phyloP scores from a whole-genome alignment of 257 asterid species.

The Galeopsis tetrahit region DNA sequence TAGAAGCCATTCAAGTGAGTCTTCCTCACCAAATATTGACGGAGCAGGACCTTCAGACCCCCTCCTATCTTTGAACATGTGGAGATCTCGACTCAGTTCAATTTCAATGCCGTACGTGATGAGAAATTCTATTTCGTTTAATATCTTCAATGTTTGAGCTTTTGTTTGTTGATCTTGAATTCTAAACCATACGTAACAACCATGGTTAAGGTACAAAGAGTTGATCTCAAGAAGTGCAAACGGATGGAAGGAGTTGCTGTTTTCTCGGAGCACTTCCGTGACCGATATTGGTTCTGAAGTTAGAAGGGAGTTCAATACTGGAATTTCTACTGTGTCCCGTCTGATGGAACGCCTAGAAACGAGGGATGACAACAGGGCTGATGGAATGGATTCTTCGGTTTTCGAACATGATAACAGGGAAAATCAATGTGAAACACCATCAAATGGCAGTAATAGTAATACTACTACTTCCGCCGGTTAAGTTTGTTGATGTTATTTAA shows the following conservation, averaged over 20 bases:
- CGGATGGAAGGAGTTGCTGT: constrained; percentile 82
- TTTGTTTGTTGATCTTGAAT: constrained; percentile 8
- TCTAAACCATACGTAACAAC: constrained; percentile 19
- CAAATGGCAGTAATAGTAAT: constrained; percentile 38
- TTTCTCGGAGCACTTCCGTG: constrained; percentile 72
- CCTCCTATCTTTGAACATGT: constrained; percentile 63
- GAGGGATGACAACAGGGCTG: constrained; percentile 44
- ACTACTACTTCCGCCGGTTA: constrained; percentile 46
- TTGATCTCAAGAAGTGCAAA: constrained; percentile 64
- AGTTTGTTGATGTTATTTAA: constrained; percentile 33
- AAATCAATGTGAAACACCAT: constrained; percentile 32
- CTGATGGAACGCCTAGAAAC: constrained; percentile 82
- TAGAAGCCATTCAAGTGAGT: constrained; percentile 45
- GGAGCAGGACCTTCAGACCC: constrained; percentile 75
- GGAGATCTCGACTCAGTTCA: constrained; percentile 71
- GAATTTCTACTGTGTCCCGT: constrained; percentile 70
- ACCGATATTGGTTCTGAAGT: constrained; percentile 75
- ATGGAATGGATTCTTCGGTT: constrained; percentile 40
- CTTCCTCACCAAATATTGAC: constrained; percentile 51
- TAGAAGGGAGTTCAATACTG: constrained; percentile 68
- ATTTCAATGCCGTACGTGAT: constrained; percentile 68
- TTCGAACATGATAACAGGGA: constrained; percentile 40
- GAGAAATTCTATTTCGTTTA: not conserved
- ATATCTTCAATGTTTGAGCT: not conserved
- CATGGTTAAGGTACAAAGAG: constrained; percentile 67